Base-by-base conservation (phyloP, 1,284 basidiomycete species). In the Cryptococcus maquisensis region DNA sequence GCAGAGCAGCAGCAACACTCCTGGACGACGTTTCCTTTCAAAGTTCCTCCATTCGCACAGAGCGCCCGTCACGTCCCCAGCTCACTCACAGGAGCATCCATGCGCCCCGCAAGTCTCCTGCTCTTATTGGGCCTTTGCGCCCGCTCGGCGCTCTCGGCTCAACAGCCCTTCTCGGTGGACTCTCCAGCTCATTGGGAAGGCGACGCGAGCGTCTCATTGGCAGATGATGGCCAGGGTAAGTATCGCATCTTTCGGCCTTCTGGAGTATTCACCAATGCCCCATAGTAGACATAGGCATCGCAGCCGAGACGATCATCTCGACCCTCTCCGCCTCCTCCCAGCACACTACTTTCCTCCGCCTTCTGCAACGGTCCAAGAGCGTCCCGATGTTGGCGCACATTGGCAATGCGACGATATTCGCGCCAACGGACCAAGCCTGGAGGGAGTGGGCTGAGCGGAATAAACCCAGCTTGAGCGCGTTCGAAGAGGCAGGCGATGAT, bases 341-440 rank as follows among this genome's bases (percentile, higher is more conserved):
- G 72, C 94, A 93, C 71, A 81, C 84, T 1, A 86, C 84, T 42
- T 81, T 98, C 24, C 77, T 98, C 13, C 77, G 77, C 41, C 83
- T 98, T 8, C 80, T 98, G 8, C 93, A 97, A 73, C 83, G 85
- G 12, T 83, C 94, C 3, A 86, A 86, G 56, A 84, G 98, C 55
- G 84, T 99, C 46, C 96, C 96, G 0, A 90, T 90, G 9, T 80
- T 99, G 61, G 96, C 95, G 71, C 83, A 81, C 60, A 84, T 98
- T 55, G 84, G 87, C 51, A 84, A 81, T 38, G 82, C 83, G 67
- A 96, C 95, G 15, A 74, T 99, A 49, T 96, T 97, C 66, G 96
- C 96, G 1, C 96, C 96, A 0, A 97, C 90, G 16, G 93, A 99
- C 75, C 84, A 89, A 57, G 94, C 94, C 13, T 86, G 95, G 68